Conservation (phyloP, 352 stramenopile species). For the Phytophthora citricola region DNA sequence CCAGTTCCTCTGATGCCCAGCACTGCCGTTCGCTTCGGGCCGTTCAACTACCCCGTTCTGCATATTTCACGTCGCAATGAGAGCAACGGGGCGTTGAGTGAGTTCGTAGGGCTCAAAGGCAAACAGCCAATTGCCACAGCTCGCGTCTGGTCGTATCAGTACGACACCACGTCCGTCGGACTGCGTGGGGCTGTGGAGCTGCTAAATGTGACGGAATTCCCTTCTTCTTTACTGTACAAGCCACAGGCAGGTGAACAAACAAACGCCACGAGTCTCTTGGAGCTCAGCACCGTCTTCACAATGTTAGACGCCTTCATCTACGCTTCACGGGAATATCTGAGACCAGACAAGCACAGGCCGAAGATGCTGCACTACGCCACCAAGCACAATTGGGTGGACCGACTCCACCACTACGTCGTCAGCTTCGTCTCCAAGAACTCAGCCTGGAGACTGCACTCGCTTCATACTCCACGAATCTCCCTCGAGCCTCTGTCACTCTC, state of each 20-base stretch:
- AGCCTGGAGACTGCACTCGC: conserved; percentile 32
- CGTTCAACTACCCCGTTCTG: conserved; percentile 53
- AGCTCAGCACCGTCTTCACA: conserved; percentile 30
- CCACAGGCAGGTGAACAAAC: conserved; percentile 2
- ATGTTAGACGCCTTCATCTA: conserved; percentile 46
- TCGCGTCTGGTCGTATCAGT: conserved; percentile 46
- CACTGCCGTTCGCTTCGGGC: conserved; percentile 46
- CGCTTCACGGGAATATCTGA: conserved; percentile 1
- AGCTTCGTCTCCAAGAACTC: conserved; percentile 19
- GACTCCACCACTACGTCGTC: conserved; percentile 44
- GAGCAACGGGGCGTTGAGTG: not conserved
- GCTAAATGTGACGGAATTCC: conserved; percentile 39
- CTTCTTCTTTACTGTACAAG: conserved; percentile 39
- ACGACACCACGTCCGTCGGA: conserved; percentile 44
- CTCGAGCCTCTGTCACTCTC: not conserved
- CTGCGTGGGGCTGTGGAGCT: conserved; percentile 35
- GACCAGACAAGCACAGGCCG: not conserved
- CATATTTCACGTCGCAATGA: conserved; percentile 34
- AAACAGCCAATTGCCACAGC: conserved; percentile 14
- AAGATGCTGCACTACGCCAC: conserved; percentile 33
- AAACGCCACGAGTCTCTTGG: conserved; percentile 16
- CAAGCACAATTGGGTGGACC: conserved; percentile 47
- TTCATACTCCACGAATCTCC: conserved; percentile 27
- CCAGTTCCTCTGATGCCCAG: conserved; percentile 31
- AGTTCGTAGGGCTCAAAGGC: conserved; percentile 32